Base-by-base conservation (phyloP, 2,329 filamentous ascomycete genomes). In the Furcasterigmium sp. region DNA sequence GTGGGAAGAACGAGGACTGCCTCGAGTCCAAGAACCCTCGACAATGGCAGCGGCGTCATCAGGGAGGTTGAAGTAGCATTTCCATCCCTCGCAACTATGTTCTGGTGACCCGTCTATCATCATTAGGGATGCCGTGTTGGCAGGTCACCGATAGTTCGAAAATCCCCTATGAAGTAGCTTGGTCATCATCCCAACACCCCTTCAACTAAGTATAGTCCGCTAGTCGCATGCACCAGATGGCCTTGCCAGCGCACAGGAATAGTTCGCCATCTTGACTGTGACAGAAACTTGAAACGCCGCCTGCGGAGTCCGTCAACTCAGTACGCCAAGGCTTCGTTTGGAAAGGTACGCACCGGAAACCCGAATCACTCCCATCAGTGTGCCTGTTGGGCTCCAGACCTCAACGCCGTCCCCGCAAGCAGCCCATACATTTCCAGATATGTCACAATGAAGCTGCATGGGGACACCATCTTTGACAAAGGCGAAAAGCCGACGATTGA, bases 401-500 rank as follows among this genome's bases (percentile, higher is more conserved):
- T 74, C 69, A n/a, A 77, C 57, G 10, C 73, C 73, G 44, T 72
- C 72, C 3, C 62, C 65, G 44, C 69, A 72, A 0, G 68, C 70
- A 30, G 65, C 60, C 49, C 70, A 76, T 2, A 76, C 64, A 46
- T 73, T 72, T 2, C 70, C 72, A 5, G 52, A 41, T 2, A 44
- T 35, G 47, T 73, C 70, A 42, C 67, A 71, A 30, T 59, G 56
- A 35, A 75, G 62, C 21, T 59, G 63, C 46, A 52, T 61, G 0
- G 76, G 73, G 6, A 70, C 61, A 0, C 73, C 73, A 1, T 58
- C 57, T 26, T 67, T 62, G 1, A 69, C 66, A 47, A 69, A 72
- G 2, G 76, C 69, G 50, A 82, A 80, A 1, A 78, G 53, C 19
- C 73, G 69, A 38, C 66, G 67, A 52, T 78, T 76, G 1, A 53